A percentile compares a stretch with the other conserved stretches of the same genome.
These are phyloP conservation scores for Phytophthora citrophthora DNA, from an alignment of 352 stramenopile species.

Conservation along the genomic window DNA sequence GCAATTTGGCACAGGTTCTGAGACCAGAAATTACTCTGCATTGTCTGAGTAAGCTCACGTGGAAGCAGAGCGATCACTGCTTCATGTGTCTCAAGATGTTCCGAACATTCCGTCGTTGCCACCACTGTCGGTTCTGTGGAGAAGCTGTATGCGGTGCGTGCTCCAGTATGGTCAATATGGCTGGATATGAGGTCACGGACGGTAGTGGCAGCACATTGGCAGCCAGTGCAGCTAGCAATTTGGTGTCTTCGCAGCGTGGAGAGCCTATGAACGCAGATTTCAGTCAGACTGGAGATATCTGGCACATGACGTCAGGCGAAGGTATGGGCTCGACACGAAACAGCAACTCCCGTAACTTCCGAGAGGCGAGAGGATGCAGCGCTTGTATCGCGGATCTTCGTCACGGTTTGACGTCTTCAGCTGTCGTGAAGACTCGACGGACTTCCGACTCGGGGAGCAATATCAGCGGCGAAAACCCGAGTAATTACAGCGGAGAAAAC, in stretches of 20 bases:
- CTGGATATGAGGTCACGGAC: conserved; percentile 43
- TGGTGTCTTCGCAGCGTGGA: conserved; percentile 15
- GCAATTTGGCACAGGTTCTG: conserved; percentile 34
- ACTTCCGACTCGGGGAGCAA: conserved; percentile 26
- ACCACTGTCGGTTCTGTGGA: conserved; percentile 80
- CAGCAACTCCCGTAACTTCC: conserved; percentile 18
- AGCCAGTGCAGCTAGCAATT: conserved; percentile 11
- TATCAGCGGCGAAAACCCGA: conserved; percentile 19
- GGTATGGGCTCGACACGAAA: conserved; percentile 6
- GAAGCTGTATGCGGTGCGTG: conserved; percentile 72
- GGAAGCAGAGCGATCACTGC: conserved; percentile 74
- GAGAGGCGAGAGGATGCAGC: conserved; percentile 37
- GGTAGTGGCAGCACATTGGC: conserved; percentile 30
- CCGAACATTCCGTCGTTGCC: conserved; percentile 69
- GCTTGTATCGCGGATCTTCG: conserved; percentile 43
- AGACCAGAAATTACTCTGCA: conserved; percentile 38
- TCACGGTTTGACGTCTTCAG: conserved; percentile 33
- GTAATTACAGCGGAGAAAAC: conserved; percentile 21
- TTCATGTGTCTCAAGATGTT: conserved; percentile 76
- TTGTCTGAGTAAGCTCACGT: conserved; percentile 47
- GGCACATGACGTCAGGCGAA: conserved; percentile 15
- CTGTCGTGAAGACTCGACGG: conserved; percentile 11
- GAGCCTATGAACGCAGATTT: conserved; percentile 25
- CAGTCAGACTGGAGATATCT: conserved; percentile 36
- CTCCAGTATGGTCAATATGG: conserved; percentile 61